phyloP scores from a whole-genome alignment of 2,329 filamentous ascomycete species.

The Pseudopyrenochaeta lycopersici region DNA sequence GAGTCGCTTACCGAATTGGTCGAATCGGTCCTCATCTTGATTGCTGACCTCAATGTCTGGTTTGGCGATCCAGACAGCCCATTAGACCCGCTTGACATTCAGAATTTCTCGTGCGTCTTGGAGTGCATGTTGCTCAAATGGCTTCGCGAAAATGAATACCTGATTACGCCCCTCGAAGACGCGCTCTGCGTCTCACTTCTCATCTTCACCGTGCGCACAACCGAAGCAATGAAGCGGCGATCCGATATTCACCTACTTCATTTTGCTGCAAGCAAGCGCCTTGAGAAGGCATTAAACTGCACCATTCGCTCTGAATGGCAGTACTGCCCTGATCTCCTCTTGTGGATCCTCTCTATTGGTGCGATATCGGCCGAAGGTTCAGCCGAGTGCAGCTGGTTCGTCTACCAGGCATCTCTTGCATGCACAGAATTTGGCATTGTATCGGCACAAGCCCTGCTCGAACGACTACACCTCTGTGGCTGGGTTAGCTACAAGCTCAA shows the following conservation, averaged over 20 bases:
- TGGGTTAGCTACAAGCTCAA: conserved; percentile 51
- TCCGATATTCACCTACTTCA: conserved; percentile 40
- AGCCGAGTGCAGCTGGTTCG: conserved; percentile 41
- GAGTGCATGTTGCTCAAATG: conserved; percentile 45
- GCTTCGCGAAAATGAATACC: conserved; percentile 37
- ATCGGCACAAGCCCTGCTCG: conserved; percentile 35
- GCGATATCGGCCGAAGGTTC: conserved; percentile 47
- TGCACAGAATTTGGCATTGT: conserved; percentile 42
- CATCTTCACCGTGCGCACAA: conserved; percentile 47
- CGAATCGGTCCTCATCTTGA: conserved; percentile 40
- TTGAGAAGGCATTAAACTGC: conserved; percentile 46
- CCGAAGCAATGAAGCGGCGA: conserved; percentile 40
- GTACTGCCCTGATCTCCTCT: conserved; percentile 42
- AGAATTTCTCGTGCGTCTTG: conserved; percentile 47
- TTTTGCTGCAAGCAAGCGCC: conserved; percentile 40
- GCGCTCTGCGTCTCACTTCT: conserved; percentile 48
- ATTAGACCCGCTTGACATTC: conserved; percentile 47
- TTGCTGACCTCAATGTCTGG: conserved; percentile 47
- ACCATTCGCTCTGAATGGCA: conserved; percentile 44
- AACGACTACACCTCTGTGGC: conserved; percentile 43
- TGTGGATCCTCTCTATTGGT: conserved; percentile 50
- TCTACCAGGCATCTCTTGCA: conserved; percentile 42
- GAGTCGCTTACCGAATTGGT: conserved; percentile 38
- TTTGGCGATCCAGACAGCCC: conserved; percentile 39
- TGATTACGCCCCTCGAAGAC: conserved; percentile 42